Base-by-base conservation (phyloP, 2,329 filamentous ascomycete species). In the Corynespora cassiicola region DNA sequence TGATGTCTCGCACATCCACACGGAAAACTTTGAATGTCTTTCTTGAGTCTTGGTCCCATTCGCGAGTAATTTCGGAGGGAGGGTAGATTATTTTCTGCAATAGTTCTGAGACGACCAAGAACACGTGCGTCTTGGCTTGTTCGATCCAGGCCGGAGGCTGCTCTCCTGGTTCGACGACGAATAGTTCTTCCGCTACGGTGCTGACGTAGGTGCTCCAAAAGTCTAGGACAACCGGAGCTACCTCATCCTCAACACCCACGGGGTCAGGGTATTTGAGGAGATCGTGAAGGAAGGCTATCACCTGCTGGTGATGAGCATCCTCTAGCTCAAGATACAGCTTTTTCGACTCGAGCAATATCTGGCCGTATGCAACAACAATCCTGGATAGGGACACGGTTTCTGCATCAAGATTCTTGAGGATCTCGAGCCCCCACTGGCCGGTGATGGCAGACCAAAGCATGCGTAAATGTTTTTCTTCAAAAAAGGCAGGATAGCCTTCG, bases 131-230 rank as follows among this genome's bases (percentile, higher is more conserved):
- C 32, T 82, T 75, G 2, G 85, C 83, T 6, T 74, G 65, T 6
- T 73, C 68, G 31, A 85, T 75, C 84, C 85, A 89, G 6, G 67
- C 52, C 3, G 72, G 66, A 5, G 28, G 7, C 72, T 67, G 4
- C 67, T 42, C 40, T n/a, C 42, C 42, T 42, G 54, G 37, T 30
- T 61, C 4, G 69, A 68, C 16, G 55, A 65, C 43, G 39, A 66
- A 51, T 2, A 50, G 50, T 69, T 74, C 59, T 83, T 86, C 43
- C 76, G 80, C 73, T 84, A 73, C 75, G 9, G 81, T 80, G 66
- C 90, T 88, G 5, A 88, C 81, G 60, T 85, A 90, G 1, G 81
- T 84, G 12, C 81, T 85, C 88, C 89, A 94, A 61, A 94, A 92
- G 55, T 94, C 88, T 10, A 92, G 76, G 1, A 85, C 81, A 1